phyloP scores from a whole-genome alignment of 106 monocot genomes.

The Chionographis japonica region DNA sequence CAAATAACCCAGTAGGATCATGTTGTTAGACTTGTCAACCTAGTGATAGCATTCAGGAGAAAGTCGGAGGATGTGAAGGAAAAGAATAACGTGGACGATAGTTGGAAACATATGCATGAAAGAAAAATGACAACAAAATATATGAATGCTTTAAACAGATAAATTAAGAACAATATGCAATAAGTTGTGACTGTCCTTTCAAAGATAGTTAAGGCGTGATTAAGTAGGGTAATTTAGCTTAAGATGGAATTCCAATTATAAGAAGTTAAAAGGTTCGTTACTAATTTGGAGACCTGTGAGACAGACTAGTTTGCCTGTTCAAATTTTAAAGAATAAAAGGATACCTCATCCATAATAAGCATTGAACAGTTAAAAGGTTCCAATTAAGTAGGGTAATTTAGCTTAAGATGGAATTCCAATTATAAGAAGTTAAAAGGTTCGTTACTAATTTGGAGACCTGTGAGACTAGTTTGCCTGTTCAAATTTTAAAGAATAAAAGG shows the following conservation, averaged over 20 bases:
- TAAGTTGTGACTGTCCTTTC: background rate
- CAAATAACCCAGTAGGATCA: too few relatives aligned
- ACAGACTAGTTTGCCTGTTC: too few relatives aligned
- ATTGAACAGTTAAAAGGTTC: constrained; percentile 86
- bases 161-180: background rate
- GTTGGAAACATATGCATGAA: background rate
- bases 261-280: background rate
- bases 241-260: background rate
- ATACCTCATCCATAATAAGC: constrained; percentile 96
- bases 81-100: too few relatives aligned
- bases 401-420: background rate
- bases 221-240: background rate
- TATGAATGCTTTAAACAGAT: too few relatives aligned
- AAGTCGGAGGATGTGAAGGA: too few relatives aligned
- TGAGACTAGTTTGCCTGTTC: too few relatives aligned
- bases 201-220: too few relatives aligned
- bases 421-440: background rate
- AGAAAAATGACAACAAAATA: background rate
- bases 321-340: background rate
- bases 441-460: too few relatives aligned
- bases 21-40: too few relatives aligned
- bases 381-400: background rate
- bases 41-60: too few relatives aligned
- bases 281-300: too few relatives aligned
- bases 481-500: background rate